Evolutionary conservation across 768 basidiomycete species (phyloP).

Genomic region (Fistulinella prunicolor): DNA sequence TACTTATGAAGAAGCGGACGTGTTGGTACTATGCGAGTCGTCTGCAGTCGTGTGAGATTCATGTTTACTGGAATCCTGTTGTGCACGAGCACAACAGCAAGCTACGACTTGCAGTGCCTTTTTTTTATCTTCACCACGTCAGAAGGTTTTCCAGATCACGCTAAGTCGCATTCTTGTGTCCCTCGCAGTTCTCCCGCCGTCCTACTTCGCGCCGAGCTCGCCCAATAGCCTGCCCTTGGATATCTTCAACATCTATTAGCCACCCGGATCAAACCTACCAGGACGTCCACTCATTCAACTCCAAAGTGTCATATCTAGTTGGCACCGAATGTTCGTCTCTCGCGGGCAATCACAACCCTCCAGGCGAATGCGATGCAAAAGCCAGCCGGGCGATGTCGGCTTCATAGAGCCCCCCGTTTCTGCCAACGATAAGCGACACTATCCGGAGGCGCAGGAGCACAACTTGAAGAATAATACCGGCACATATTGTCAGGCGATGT

Average conservation of each 20-base stretch:
- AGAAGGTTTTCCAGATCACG: constrained; percentile 20
- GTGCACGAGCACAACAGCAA: no score
- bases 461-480: no score
- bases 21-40: no score
- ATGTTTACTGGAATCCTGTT: no score
- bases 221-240: background rate
- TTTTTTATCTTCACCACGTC: no score
- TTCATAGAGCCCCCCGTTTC: constrained; percentile 59
- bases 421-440: constrained; percentile 71
- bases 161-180: constrained; percentile 42
- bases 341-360: background rate
- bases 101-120: no score
- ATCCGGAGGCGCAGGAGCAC: no score
- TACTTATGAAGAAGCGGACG: no score
- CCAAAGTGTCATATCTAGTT: constrained; percentile 10
- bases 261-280: constrained; percentile 4
- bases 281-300: constrained; percentile 11
- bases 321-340: constrained; percentile 9
- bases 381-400: constrained; percentile 51
- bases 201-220: constrained; percentile 40
- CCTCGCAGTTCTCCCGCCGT: constrained; percentile 48
- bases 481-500: no score
- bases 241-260: background rate
- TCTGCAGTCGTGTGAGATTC: no score
- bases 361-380: constrained; percentile 28